phyloP scores from a whole-genome alignment of 148 eudicot genomes.

The Cornus controversa region DNA sequence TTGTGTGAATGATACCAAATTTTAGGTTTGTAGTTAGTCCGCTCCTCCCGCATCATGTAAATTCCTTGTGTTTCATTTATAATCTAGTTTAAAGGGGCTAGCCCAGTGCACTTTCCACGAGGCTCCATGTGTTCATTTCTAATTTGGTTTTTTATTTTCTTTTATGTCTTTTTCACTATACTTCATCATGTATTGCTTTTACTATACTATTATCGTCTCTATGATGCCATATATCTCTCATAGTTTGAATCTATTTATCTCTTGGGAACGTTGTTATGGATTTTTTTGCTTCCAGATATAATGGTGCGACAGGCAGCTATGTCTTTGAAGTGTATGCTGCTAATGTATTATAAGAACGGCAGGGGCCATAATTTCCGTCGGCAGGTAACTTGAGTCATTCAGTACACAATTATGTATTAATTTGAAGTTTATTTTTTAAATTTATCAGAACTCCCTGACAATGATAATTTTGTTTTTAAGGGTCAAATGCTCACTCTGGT shows the following conservation, averaged over 20 bases:
- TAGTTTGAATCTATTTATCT: not conserved
- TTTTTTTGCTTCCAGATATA: constrained; percentile 55
- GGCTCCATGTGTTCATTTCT: too few relatives aligned
- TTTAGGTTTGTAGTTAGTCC: too few relatives aligned
- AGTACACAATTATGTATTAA: too few relatives aligned
- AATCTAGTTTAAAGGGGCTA: not conserved
- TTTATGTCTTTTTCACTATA: not conserved
- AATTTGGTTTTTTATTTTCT: too few relatives aligned
- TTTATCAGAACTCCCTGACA: constrained; percentile 5
- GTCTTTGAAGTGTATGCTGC: constrained; percentile 74
- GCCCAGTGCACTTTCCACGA: too few relatives aligned
- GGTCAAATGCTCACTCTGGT: constrained; percentile 92
- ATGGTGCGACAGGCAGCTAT: constrained; percentile 91
- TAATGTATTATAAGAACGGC: constrained; percentile 87
- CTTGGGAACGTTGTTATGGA: not conserved
- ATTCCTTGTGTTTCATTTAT: not conserved
- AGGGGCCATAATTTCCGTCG: constrained; percentile 84
- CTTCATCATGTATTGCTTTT: not conserved
- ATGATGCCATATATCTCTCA: not conserved
- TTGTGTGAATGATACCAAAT: too few relatives aligned
- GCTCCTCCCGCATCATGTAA: too few relatives aligned
- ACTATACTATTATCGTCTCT: not conserved
- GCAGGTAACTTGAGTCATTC: constrained; percentile 52
- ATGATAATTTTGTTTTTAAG: constrained; percentile 30
- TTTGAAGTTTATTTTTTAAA: not conserved